phyloP scores from a whole-genome alignment of 805 yeast species.

The Saccharomycopsis sp. region DNA sequence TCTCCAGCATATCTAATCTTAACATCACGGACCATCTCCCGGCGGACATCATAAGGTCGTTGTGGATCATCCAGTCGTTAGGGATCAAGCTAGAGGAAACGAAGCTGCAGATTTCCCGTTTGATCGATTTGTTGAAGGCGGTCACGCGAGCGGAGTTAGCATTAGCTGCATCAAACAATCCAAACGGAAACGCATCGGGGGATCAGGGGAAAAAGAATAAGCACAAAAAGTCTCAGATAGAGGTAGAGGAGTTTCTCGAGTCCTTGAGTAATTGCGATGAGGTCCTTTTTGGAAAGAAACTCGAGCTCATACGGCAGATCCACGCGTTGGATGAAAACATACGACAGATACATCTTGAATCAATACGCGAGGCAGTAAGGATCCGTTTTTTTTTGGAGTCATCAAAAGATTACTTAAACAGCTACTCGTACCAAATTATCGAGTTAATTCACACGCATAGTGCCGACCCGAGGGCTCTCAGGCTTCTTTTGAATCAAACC shows the following conservation, averaged over 20 bases:
- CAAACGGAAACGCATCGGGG: conserved; percentile 12
- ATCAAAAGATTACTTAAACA: conserved; percentile 9
- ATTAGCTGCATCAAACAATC: neutral
- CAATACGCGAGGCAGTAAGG: conserved; percentile 11
- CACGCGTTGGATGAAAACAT: conserved; percentile 7
- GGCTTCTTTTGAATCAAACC: neutral
- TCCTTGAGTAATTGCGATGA: neutral
- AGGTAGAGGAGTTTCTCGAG: neutral
- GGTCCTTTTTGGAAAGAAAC: neutral
- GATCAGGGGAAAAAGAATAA: conserved; percentile 11
- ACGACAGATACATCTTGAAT: conserved; percentile 4
- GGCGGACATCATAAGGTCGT: conserved; percentile 35
- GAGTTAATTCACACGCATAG: conserved; percentile 8
- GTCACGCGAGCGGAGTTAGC: neutral
- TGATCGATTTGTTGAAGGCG: neutral
- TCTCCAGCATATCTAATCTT: conserved; percentile 13
- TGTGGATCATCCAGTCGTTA: conserved; percentile 35
- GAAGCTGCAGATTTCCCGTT: conserved; percentile 11
- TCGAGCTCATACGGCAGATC: neutral
- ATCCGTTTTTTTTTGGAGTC: conserved; percentile 6
- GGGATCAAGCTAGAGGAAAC: conserved; percentile 25
- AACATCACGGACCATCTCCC: conserved; percentile 34
- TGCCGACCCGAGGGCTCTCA: neutral
- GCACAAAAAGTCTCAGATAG: conserved; percentile 2
- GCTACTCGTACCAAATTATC: conserved; percentile 9